Conservation (phyloP, 805 yeast genomes). For the Geotrichum ghanense region DNA sequence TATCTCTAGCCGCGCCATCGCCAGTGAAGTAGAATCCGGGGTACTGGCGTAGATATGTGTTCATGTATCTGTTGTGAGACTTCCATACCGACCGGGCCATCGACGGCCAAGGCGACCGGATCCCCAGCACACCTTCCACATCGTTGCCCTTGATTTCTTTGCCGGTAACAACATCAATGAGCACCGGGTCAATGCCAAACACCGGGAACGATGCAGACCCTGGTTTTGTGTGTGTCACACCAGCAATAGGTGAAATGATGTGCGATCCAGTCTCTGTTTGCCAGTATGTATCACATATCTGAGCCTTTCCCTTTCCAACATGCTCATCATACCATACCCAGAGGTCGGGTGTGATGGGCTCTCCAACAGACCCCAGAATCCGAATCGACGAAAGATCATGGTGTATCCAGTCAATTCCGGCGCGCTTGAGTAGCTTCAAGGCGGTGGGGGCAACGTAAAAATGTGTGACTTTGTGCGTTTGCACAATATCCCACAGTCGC, state of each 20-base stretch:
- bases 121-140: conserved; percentile 93
- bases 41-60: conserved; percentile 87
- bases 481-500: conserved; percentile 91
- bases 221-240: conserved; percentile 90
- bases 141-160: conserved; percentile 74
- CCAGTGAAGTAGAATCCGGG: conserved; percentile 94
- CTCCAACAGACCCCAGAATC: conserved; percentile 97
- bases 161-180: conserved; percentile 90
- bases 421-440: conserved; percentile 70
- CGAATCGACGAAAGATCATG: conserved; percentile 77
- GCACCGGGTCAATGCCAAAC: conserved; percentile 88
- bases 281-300: conserved; percentile 96
- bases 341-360: conserved; percentile 94
- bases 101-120: conserved; percentile 93
- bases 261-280: conserved; percentile 98
- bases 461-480: conserved; percentile 75
- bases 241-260: conserved; percentile 88
- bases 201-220: conserved; percentile 96
- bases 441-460: conserved; percentile 97
- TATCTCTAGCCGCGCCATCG: conserved; percentile 97
- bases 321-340: conserved; percentile 98
- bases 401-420: conserved; percentile 70
- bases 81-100: conserved; percentile 94
- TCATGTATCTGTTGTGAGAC: conserved; percentile 76
- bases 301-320: conserved; percentile 83